Evolutionary conservation across 2,329 filamentous ascomycete genomes (phyloP), one percentile per base, ranked within the genome.

Genomic region (Aspergillus fumigatus): DNA sequence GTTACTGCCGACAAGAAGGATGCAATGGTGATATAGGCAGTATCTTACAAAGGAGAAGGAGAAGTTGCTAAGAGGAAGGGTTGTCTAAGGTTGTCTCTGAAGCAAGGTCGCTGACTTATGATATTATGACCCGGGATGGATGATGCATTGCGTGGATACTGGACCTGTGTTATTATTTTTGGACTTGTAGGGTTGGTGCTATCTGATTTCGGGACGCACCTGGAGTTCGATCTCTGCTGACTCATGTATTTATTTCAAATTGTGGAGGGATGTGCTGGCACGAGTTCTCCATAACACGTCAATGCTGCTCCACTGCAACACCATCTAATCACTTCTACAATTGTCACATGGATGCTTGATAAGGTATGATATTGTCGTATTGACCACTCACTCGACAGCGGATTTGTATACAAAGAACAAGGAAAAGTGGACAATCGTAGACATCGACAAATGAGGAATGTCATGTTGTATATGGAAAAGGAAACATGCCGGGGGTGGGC

Each of bases 381-480:
- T 47, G 43, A 47, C 43, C 26, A 25, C 14, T 23, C 43, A 47
- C 21, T 47, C 19, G n/a, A 38, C 11, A 14, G 21, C 8, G 41
- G 43, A 26, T 47, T 47, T 47, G 43, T 47, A 3, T 47, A 47
- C 43, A 47, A 14, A 25, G 21, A 25, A 25, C 21, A 47, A 47
- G 43, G 23, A 26, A 47, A 21, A 47, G 43, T 14, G 43, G 23
- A 7, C 23, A 47, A 23, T 47, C 43, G 21, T 47, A 47, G 19
- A 47, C 43, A 47, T 47, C 11, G 43, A 50, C 50, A 47, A 35
- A 55, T 47, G 54, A 49, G 40, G 32, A 21, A 32, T 19, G 54
- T 53, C 54, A 23, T 47, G 43, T 40, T 45, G 52, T 54, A 54
- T 54, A 59, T 59, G 49, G 29, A 45, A 27, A 35, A 49, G 38